These are phyloP conservation scores for Alternaria panax DNA, from an alignment of 2,329 filamentous ascomycete genomes.

Conservation along the genomic window DNA sequence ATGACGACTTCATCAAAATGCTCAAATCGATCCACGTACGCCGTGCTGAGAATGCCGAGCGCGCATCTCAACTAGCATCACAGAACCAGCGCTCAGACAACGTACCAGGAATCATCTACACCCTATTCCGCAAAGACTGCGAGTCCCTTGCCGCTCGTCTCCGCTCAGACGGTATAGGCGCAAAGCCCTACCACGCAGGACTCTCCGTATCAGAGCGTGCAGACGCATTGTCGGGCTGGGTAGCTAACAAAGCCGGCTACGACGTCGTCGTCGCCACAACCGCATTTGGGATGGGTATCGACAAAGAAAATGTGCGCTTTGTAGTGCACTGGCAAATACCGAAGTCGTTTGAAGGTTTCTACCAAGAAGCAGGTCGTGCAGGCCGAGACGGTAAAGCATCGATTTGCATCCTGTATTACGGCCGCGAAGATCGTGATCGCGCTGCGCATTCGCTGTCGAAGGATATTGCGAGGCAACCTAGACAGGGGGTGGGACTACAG, in stretches of 20 bases:
- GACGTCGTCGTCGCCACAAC: conserved; percentile 95
- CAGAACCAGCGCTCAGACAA: conserved; percentile 63
- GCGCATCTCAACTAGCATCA: conserved; percentile 65
- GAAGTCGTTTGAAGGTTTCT: conserved; percentile 94
- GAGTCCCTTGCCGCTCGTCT: conserved; percentile 73
- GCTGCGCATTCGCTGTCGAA: conserved; percentile 62
- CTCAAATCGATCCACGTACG: conserved; percentile 75
- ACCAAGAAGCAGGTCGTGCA: conserved; percentile 92
- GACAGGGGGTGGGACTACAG: conserved; percentile 49
- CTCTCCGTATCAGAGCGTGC: conserved; percentile 72
- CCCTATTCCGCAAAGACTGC: conserved; percentile 76
- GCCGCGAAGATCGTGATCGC: conserved; percentile 82
- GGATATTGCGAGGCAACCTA: conserved; percentile 59
- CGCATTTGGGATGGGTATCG: conserved; percentile 97
- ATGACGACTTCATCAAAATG: conserved; percentile 78
- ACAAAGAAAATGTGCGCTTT: conserved; percentile 93
- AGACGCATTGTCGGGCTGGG: conserved; percentile 74
- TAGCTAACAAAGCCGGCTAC: conserved; percentile 76
- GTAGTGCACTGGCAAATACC: conserved; percentile 94
- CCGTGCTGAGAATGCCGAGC: conserved; percentile 64
- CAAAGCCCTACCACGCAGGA: conserved; percentile 75
- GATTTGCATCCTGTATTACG: conserved; percentile 90
- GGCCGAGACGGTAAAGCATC: conserved; percentile 88
- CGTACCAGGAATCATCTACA: conserved; percentile 82
- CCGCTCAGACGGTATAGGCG: conserved; percentile 72